Conservation (phyloP, 2,329 filamentous ascomycete species). For the Diaporthe citrichinensis region DNA sequence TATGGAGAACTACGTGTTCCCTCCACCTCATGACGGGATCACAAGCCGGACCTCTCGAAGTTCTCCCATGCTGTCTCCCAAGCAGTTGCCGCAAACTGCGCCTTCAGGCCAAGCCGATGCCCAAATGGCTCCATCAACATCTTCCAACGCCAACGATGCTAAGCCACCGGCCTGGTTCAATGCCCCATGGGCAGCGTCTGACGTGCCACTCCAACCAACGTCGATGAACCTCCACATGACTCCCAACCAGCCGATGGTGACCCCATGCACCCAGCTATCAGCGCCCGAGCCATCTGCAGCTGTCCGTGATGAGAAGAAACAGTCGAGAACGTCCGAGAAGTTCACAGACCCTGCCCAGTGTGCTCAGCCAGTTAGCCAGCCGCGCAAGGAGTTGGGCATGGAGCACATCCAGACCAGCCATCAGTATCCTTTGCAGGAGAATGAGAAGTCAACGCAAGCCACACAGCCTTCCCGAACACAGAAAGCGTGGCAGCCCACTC, state of each 20-base stretch:
- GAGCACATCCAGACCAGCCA: background rate
- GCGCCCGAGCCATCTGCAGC: background rate
- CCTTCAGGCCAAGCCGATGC: background rate
- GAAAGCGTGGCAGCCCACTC: background rate
- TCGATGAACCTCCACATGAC: background rate
- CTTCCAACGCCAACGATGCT: background rate
- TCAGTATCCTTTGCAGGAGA: background rate
- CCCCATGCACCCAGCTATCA: constrained; percentile 6
- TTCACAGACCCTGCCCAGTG: background rate
- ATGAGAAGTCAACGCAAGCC: background rate
- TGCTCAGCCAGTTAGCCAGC: constrained; percentile 3
- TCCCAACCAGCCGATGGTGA: background rate
- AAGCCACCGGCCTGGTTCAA: constrained; percentile 8
- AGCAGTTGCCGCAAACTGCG: constrained; percentile 38
- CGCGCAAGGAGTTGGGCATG: background rate
- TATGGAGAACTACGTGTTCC: constrained; percentile 43
- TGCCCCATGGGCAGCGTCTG: constrained; percentile 29
- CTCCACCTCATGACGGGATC: constrained; percentile 15
- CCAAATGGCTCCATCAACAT: background rate
- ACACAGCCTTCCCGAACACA: constrained; percentile 2
- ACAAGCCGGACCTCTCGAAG: constrained; percentile 32
- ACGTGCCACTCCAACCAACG: constrained; percentile 30
- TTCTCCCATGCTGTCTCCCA: constrained; percentile 42
- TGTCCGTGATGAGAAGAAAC: background rate
- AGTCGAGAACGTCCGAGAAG: background rate